Conservation (phyloP, 1,284 basidiomycete species). For the Hypsizygus ulmarius region DNA sequence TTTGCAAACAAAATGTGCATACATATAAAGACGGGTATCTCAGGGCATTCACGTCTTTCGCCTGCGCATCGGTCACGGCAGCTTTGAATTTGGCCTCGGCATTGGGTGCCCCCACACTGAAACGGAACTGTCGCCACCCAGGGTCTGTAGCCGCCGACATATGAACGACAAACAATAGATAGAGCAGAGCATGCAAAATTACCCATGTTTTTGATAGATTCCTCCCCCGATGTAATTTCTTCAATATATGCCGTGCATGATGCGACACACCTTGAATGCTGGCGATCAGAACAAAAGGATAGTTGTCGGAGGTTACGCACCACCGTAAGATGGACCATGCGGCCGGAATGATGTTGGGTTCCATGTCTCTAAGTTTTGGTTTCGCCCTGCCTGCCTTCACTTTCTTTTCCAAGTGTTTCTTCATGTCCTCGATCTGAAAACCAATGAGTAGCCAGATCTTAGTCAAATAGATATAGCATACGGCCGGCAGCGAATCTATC, state of each 20-base stretch:
- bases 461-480: constrained; percentile 22
- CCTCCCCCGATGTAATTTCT: constrained; percentile 48
- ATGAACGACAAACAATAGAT: not conserved
- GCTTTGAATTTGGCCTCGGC: constrained; percentile 58
- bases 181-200: not conserved
- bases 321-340: constrained; percentile 62
- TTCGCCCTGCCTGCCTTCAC: constrained; percentile 45
- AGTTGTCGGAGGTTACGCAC: constrained; percentile 28
- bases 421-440: constrained; percentile 50
- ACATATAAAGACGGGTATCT: constrained; percentile 57
- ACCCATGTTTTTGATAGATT: constrained; percentile 52
- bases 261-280: constrained; percentile 49
- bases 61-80: constrained; percentile 38
- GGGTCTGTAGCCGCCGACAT: constrained; percentile 30
- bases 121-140: constrained; percentile 56
- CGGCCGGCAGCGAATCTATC: constrained; percentile 48
- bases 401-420: constrained; percentile 50
- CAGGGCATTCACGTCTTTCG: constrained; percentile 35
- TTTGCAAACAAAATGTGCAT: constrained; percentile 14
- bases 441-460: not conserved
- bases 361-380: constrained; percentile 48
- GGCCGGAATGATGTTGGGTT: constrained; percentile 45
- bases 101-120: constrained; percentile 63
- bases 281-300: not conserved
- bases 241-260: constrained; percentile 66